These are phyloP conservation scores for Agrostemma githago DNA, from an alignment of 148 eudicot species.

Conservation along the genomic window DNA sequence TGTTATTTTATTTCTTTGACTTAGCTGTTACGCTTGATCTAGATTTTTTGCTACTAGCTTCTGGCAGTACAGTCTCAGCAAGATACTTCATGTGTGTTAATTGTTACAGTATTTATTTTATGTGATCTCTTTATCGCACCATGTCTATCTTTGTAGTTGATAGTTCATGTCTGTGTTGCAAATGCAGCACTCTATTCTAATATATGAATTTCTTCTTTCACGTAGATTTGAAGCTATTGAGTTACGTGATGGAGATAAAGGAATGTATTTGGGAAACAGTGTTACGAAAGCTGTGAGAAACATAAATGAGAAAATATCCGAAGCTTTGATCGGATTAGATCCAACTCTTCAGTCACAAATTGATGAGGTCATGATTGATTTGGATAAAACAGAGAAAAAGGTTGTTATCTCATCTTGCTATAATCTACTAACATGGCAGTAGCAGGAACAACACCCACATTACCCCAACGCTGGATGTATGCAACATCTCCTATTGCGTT, in stretches of 20 bases:
- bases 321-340: slow-evolving; percentile 95
- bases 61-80: neutral
- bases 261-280: slow-evolving; percentile 73
- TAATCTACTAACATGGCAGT: neutral
- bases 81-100: neutral
- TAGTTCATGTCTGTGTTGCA: neutral
- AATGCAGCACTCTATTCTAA: slow-evolving; percentile 4
- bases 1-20: neutral
- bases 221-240: slow-evolving; percentile 87
- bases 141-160: neutral
- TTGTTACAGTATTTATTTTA: neutral
- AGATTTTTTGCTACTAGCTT: neutral
- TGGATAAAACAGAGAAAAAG: slow-evolving; percentile 98
- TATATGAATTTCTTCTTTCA: slow-evolving; percentile 9
- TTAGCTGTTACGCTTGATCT: neutral
- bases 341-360: slow-evolving; percentile 93
- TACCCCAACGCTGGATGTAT: neutral
- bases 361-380: slow-evolving; percentile 93
- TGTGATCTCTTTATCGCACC: neutral
- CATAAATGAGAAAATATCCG: slow-evolving; percentile 90
- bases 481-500: neutral
- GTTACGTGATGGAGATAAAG: slow-evolving; percentile 90
- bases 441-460: neutral
- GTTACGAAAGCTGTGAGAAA: slow-evolving; percentile 81
- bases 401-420: slow-evolving; percentile 30